phyloP scores from a whole-genome alignment of 805 yeast species.

The Saccharomyces kudriavzevii region DNA sequence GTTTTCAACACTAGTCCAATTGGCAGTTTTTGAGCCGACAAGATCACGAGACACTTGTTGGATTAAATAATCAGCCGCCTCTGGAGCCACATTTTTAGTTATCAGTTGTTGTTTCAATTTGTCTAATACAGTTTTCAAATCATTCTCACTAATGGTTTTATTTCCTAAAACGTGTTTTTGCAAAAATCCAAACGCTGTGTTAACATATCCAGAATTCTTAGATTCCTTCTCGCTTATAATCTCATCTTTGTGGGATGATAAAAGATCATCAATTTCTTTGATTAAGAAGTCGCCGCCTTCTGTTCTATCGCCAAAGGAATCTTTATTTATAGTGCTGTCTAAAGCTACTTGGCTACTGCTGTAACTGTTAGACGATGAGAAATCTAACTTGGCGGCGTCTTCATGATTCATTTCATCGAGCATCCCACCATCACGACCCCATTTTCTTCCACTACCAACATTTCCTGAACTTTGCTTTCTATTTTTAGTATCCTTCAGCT shows the following conservation, averaged over 20 bases:
- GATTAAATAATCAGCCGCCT: conserved; percentile 68
- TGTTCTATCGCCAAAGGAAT: conserved; percentile 35
- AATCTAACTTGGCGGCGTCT: conserved; percentile 43
- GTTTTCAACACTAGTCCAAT: conserved; percentile 63
- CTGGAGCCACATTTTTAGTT: conserved; percentile 84
- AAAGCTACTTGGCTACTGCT: conserved; percentile 9
- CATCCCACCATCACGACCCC: conserved; percentile 55
- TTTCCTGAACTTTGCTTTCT: not conserved
- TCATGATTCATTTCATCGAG: conserved; percentile 37
- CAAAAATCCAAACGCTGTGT: conserved; percentile 47
- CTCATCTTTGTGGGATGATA: conserved; percentile 12
- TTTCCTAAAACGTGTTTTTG: conserved; percentile 56
- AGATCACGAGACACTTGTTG: conserved; percentile 62
- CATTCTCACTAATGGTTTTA: conserved; percentile 52
- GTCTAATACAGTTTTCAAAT: conserved; percentile 55
- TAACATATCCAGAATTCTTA: conserved; percentile 24
- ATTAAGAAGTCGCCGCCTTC: conserved; percentile 56
- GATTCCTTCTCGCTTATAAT: conserved; percentile 36
- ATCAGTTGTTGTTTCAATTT: conserved; percentile 70
- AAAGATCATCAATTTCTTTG: conserved; percentile 45
- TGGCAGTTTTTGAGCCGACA: conserved; percentile 62
- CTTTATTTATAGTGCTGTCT: conserved; percentile 25
- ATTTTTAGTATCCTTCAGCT: conserved; percentile 8
- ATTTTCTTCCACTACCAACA: conserved; percentile 40
- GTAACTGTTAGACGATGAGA: conserved; percentile 35